These are phyloP conservation scores for Paraglomus brasilianum DNA, from an alignment of 192 early-diverging fungal species.

Conservation along the genomic window DNA sequence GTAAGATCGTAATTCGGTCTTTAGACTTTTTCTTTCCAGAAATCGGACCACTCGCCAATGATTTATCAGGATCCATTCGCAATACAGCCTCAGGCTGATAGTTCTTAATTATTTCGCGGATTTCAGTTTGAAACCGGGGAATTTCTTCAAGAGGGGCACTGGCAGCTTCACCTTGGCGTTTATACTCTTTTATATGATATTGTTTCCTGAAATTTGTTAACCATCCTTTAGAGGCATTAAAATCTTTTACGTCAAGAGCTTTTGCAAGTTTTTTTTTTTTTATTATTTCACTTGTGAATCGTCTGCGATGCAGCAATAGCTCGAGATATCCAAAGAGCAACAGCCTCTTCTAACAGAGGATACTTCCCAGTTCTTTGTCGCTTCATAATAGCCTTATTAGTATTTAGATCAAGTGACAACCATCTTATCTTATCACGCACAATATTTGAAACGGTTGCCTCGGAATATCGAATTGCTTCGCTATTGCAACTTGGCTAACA, in stretches of 20 bases:
- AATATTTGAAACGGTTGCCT: too few relatives aligned
- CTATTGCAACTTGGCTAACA: too few relatives aligned
- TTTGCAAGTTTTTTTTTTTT: constrained; percentile 8
- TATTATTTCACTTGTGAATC: neutral
- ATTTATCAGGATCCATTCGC: neutral
- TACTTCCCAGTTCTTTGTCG: neutral
- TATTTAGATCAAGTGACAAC: constrained; percentile 1
- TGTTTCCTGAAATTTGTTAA: constrained; percentile 20
- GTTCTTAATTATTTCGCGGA: too few relatives aligned
- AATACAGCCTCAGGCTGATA: too few relatives aligned
- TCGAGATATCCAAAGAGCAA: neutral
- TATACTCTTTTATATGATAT: neutral
- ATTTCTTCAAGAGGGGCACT: constrained; percentile 15
- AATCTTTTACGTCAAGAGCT: constrained; percentile 13
- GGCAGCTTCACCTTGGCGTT: constrained; percentile 17
- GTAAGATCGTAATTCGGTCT: neutral
- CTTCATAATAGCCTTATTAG: neutral
- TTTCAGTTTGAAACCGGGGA: neutral
- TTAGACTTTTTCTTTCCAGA: neutral
- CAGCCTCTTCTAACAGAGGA: neutral
- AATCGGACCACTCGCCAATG: neutral
- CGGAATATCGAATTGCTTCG: too few relatives aligned
- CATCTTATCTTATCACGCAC: too few relatives aligned
- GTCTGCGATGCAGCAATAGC: neutral
- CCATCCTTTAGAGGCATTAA: constrained; percentile 24